These are phyloP conservation scores for Holtermannia corniformis DNA, from an alignment of 768 basidiomycete genomes.

Conservation along the genomic window DNA sequence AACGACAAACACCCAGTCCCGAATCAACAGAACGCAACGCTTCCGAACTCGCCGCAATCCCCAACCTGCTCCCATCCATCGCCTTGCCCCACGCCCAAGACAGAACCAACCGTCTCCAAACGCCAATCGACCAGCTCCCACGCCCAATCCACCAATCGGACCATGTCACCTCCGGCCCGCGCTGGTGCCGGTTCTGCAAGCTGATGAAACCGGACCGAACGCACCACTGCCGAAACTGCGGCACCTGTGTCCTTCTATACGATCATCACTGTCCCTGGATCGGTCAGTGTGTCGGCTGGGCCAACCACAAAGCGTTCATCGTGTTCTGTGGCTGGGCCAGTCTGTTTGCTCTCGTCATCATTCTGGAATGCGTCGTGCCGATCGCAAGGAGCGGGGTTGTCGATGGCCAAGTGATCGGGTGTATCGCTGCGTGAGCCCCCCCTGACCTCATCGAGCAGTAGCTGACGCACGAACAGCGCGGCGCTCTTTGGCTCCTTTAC, in stretches of 20 bases:
- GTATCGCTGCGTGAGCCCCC: slow-evolving; percentile 60
- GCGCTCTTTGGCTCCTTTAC: slow-evolving; percentile 69
- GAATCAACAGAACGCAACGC: slow-evolving; percentile 16
- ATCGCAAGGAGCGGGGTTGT: slow-evolving; percentile 31
- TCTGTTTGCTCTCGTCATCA: slow-evolving; percentile 53
- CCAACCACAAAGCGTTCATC: slow-evolving; percentile 83
- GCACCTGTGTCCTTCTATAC: slow-evolving; percentile 35
- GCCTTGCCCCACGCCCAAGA: not conserved
- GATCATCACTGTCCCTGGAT: slow-evolving; percentile 56
- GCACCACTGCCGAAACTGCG: slow-evolving; percentile 41
- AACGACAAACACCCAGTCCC: not conserved
- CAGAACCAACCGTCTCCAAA: slow-evolving; percentile 15
- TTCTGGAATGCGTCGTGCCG: slow-evolving; percentile 34
- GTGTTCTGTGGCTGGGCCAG: slow-evolving; percentile 62
- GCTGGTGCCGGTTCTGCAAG: slow-evolving; percentile 34
- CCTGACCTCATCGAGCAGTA: not conserved
- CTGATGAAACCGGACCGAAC: slow-evolving; percentile 37
- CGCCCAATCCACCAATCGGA: not conserved
- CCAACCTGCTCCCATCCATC: slow-evolving; percentile 7
- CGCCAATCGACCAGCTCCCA: slow-evolving; percentile 17
- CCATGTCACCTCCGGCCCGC: slow-evolving; percentile 7
- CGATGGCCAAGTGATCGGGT: slow-evolving; percentile 61
- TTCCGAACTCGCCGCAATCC: slow-evolving; percentile 24
- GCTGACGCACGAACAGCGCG: slow-evolving; percentile 45
- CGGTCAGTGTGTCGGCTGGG: slow-evolving; percentile 86